A percentile compares a stretch with the other conserved stretches of the same genome.
These are phyloP conservation scores for Ophiostoma himal-ulmi DNA, from an alignment of 2,329 filamentous ascomycete species.

Conservation along the genomic window DNA sequence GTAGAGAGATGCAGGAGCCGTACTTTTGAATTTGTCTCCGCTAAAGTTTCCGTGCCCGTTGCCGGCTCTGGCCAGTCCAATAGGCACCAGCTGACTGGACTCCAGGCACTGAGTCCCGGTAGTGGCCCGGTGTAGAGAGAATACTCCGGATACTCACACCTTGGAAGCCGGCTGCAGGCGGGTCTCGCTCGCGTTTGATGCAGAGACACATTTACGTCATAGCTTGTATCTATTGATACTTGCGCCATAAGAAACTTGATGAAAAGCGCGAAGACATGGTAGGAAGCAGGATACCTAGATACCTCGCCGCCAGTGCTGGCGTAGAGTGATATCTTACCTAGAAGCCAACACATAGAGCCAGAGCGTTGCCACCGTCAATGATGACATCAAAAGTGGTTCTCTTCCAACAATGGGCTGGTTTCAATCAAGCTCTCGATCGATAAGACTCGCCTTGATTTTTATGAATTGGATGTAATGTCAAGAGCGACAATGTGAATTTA, in stretches of 20 bases:
- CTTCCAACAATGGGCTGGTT: background rate
- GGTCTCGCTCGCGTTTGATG: background rate
- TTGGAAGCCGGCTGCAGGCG: background rate
- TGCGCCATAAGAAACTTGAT: background rate
- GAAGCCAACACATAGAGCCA: background rate
- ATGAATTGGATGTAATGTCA: background rate
- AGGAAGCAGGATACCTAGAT: background rate
- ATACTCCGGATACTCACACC: background rate
- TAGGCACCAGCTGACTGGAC: too few relatives aligned
- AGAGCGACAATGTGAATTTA: background rate
- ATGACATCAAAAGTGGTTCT: background rate
- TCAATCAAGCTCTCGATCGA: background rate
- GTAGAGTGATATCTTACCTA: background rate
- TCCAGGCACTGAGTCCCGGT: background rate
- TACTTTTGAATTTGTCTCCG: background rate
- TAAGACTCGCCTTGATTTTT: background rate
- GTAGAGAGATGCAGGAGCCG: background rate
- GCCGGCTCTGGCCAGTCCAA: background rate
- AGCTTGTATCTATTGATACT: background rate
- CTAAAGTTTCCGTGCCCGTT: background rate
- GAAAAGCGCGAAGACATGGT: background rate
- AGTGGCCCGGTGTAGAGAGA: background rate
- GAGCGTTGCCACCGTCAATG: background rate
- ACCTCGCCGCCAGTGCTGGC: background rate
- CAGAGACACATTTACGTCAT: slow-evolving; percentile 2